phyloP scores from a whole-genome alignment of 257 asterid species.

The Solanum paucissectum region DNA sequence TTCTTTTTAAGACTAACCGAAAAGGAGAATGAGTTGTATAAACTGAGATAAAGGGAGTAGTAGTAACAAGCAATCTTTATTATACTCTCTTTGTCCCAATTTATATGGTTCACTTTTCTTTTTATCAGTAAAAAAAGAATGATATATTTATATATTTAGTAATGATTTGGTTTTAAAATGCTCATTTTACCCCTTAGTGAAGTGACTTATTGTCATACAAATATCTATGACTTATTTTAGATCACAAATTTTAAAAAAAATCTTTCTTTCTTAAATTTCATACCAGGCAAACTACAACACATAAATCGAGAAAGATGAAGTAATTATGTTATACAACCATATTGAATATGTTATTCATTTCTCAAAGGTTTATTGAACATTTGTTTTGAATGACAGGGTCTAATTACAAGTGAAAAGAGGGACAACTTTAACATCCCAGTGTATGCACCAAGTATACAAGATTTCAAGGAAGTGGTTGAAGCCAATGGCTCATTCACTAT shows the following conservation, averaged over 20 bases:
- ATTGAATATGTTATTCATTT: not conserved
- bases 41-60: not conserved
- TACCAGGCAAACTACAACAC: too few species aligned
- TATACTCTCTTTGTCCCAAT: too few species aligned
- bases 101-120: not conserved
- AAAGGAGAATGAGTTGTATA: too few species aligned
- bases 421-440: conserved; percentile 86
- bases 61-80: not conserved
- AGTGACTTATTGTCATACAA: not conserved
- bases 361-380: not conserved
- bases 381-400: conserved; percentile 29
- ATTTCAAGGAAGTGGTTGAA: conserved; percentile 83
- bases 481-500: conserved; percentile 55
- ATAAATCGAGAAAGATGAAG: not conserved
- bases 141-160: not conserved
- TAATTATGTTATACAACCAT: not conserved
- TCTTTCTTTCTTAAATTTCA: too few species aligned
- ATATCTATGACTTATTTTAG: accelerated
- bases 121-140: not conserved
- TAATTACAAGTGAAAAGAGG: conserved; percentile 58
- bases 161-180: not conserved
- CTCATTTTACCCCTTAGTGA: not conserved
- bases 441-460: conserved; percentile 77
- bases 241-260: too few species aligned
- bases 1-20: too few species aligned